Conservation (phyloP, 2,329 filamentous ascomycete species). For the Botrytis tulipae region DNA sequence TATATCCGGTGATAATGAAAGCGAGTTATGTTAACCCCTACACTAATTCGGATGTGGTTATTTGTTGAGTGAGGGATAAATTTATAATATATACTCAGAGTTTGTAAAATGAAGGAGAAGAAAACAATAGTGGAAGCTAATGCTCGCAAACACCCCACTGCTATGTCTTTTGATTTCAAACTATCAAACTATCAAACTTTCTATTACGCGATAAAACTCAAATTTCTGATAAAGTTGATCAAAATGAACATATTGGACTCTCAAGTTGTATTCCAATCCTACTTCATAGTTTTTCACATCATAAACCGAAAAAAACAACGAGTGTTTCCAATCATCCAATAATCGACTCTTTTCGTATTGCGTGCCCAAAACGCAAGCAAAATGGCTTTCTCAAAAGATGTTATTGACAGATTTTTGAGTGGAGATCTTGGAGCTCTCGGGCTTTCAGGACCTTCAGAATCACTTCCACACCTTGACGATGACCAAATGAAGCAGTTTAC, state of each 20-base stretch:
- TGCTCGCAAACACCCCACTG: too few relatives aligned
- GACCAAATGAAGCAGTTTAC: too few relatives aligned
- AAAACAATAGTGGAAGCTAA: too few relatives aligned
- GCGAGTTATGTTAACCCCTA: constrained; percentile 1
- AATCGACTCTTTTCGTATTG: background rate
- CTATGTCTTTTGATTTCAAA: background rate
- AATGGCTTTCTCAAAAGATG: background rate
- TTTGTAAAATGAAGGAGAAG: accelerated
- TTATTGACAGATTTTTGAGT: background rate
- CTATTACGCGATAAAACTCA: background rate
- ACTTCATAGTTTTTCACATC: background rate
- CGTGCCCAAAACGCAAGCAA: background rate
- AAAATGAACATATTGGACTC: too few relatives aligned
- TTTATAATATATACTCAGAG: too few relatives aligned
- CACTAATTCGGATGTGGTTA: background rate
- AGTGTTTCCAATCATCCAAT: background rate
- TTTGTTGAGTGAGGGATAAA: accelerated
- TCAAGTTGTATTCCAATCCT: background rate
- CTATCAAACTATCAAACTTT: too few relatives aligned
- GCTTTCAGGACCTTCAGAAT: background rate
- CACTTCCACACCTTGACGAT: background rate
- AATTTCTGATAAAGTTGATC: background rate
- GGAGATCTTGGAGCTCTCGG: background rate
- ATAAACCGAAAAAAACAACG: background rate
- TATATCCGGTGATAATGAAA: background rate